Evolutionary conservation across 1,284 basidiomycete genomes (phyloP).

Genomic region (Irpex lacteus): DNA sequence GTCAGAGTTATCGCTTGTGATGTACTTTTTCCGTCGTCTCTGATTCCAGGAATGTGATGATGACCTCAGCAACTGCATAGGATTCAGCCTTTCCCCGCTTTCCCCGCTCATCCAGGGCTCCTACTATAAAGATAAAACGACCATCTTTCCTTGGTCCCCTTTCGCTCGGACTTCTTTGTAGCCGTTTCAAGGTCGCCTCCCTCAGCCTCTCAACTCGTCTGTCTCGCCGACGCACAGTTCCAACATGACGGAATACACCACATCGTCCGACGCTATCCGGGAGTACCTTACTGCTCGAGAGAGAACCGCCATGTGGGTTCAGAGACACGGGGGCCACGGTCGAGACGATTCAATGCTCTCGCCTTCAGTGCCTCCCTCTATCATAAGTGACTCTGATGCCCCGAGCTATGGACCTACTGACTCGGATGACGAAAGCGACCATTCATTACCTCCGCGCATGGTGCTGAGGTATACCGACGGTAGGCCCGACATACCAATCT

Average conservation of each 20-base stretch:
- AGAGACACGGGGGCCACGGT: slow-evolving; percentile 34
- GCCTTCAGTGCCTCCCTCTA: slow-evolving; percentile 57
- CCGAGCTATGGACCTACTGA: slow-evolving; percentile 43
- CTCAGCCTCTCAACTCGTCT: background rate
- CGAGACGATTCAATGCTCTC: slow-evolving; percentile 41
- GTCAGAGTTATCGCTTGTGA: slow-evolving; percentile 14
- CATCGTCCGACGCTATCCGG: slow-evolving; percentile 53
- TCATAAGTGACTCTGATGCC: slow-evolving; percentile 42
- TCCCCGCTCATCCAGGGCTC: slow-evolving; percentile 10
- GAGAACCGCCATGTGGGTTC: slow-evolving; percentile 62
- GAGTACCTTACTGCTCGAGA: slow-evolving; percentile 55
- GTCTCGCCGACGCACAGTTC: slow-evolving; percentile 2
- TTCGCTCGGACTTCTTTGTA: slow-evolving; percentile 6
- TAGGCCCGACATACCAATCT: slow-evolving; percentile 56
- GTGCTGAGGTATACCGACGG: slow-evolving; percentile 65
- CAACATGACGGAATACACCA: slow-evolving; percentile 64
- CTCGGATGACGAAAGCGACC: slow-evolving; percentile 62
- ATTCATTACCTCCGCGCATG: slow-evolving; percentile 70
- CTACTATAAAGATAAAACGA: slow-evolving; percentile 12
- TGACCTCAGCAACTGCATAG: slow-evolving; percentile 16
- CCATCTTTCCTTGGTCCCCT: slow-evolving; percentile 6
- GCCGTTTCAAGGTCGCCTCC: slow-evolving; percentile 5
- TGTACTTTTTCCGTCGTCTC: slow-evolving; percentile 9
- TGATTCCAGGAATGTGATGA: slow-evolving; percentile 7
- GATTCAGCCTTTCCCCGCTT: slow-evolving; percentile 3